Base-by-base conservation (phyloP, 2,329 filamentous ascomycete species). In the Lithohypha guttulata region DNA sequence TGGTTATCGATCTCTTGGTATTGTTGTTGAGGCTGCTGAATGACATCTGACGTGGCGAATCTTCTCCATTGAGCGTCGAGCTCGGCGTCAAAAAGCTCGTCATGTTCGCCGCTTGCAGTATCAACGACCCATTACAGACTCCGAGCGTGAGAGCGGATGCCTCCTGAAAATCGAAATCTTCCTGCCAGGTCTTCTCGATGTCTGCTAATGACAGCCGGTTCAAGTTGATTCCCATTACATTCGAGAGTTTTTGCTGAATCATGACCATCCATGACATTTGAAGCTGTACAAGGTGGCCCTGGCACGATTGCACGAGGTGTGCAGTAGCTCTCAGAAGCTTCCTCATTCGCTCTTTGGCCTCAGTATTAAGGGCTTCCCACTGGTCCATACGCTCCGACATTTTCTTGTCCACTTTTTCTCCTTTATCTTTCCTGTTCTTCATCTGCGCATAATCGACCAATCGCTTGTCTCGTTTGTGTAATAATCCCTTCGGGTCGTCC, bases 391-490 rank as follows among this genome's bases (percentile, higher is more conserved):
- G 75, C 51, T 93, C 85, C 11, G 75, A 69, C 3, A 87, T 79
- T 57, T 89, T 91, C 53, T 85, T 81, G 57, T 96, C 89, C 9
- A 85, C 70, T 51, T 84, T 93, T 59, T 93, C 87, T 46, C 85
- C 84, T 22, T 76, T 71, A 30, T 85, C 82, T 54, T 81, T 80
- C 42, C 87, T 70, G 50, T 81, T 75, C 53, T 84, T 79, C 51
- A 76, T 84, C 50, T 82, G 82, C 48, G 89, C 84, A 59, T 84
- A 96, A 55, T 95, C 86, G 11, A 89, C 66, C 10, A 93, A 74
- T n/a, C 84, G 80, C 66, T 96, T 96, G 51, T 87, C 81, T 17
- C 91, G 81, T 64, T 96, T 94, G 56, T 86, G 84, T 76, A 96
- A 94, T 3, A 91, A 81, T 43, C 86, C 74, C 34, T 86, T 83